Conservation (phyloP, 768 basidiomycete genomes). For the Clathrus columnatus region DNA sequence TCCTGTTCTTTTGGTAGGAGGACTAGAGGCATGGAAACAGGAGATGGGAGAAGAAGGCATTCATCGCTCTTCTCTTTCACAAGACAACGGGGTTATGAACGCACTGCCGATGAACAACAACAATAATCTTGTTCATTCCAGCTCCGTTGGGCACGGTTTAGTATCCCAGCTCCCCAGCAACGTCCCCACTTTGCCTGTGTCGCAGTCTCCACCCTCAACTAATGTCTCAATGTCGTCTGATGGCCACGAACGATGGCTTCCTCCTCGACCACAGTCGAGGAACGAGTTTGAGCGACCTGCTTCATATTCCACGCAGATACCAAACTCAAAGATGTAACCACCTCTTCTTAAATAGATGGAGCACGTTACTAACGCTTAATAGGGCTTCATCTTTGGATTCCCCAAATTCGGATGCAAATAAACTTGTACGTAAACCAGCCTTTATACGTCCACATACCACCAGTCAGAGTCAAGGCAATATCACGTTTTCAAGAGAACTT, state of each 20-base stretch:
- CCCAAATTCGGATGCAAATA: neutral
- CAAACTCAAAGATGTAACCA: neutral
- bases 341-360: neutral
- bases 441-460: constrained; percentile 14
- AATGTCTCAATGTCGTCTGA: neutral
- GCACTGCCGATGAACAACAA: constrained; percentile 1
- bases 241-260: constrained; percentile 7
- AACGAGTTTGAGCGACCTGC: constrained; percentile 1
- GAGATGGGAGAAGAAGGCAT: constrained; percentile 37
- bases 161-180: neutral
- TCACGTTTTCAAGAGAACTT: neutral
- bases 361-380: neutral
- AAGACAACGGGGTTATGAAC: constrained; percentile 3
- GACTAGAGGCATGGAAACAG: constrained; percentile 71
- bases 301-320: neutral
- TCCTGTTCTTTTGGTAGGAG: constrained; percentile 81
- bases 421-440: constrained; percentile 7
- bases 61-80: neutral
- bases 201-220: neutral
- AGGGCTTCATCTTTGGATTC: constrained; percentile 10
- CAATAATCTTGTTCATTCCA: too few species aligned
- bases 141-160: neutral
- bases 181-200: neutral
- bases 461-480: constrained; percentile 1
- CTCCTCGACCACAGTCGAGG: neutral